Base-by-base conservation (phyloP, 768 basidiomycete genomes). In the Rhodotorula paludigena region DNA sequence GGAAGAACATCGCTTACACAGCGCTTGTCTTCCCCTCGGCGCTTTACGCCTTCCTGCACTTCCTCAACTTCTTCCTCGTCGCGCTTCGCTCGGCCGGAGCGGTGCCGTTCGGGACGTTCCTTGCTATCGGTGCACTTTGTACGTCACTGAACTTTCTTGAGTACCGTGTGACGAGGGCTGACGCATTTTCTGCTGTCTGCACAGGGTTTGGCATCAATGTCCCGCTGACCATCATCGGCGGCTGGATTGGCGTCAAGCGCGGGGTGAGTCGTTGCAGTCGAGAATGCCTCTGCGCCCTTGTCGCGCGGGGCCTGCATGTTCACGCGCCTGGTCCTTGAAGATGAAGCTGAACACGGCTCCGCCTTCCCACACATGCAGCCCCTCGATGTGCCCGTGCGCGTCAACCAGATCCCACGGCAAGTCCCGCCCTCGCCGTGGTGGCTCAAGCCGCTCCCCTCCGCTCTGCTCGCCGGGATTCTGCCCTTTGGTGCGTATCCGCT, bases 391-490 rank as follows among this genome's bases (percentile, higher is more conserved):
- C 93, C 92, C 18, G 89, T 91, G 45, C 83, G 92, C 66, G 89
- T 92, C 38, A 90, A 94, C 72, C 88, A 85, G 63, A 98, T 97
- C 64, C 94, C 94, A 21, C 84, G 93, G n/a, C 94, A 97, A 77
- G 92, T 98, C 62, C 94, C 94, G 1, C 89, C 90, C 18, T 78
- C 82, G 15, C 90, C 90, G 1, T 55, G 44, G 68, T 74, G 69
- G 59, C 62, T 75, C 41, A 35, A 51, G 25, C 62, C 63, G 28
- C 21, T 64, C 12, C 73, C 60, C 63, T 64, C 57, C 4, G 84
- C 86, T 1, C 75, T 93, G 30, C 83, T 97, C n/a, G 86, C 89
- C 59, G 94, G 94, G 25, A 86, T 96, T 70, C 83, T 97, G 33
- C 93, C 92, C 0, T 97, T 94, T 73, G 91, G 89, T 49, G 28